Percentiles rank a stretch among this genome's conserved stretches.
Evolutionary conservation across 441 rosid genomes (phyloP).

Genomic region (Francoa sonchifolia): DNA sequence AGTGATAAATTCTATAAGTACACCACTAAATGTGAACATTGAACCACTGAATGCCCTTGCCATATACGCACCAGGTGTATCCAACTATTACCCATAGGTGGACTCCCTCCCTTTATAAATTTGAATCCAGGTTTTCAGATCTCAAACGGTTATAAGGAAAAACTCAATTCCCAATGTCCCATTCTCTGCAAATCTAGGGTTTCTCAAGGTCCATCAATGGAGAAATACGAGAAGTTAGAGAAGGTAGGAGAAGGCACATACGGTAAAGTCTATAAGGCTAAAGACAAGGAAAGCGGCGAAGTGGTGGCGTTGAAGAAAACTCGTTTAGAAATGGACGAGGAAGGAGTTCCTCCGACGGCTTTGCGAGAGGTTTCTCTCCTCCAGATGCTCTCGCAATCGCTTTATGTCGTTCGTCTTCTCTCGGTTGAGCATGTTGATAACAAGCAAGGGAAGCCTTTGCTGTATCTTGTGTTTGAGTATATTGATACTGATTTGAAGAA

Average conservation of each 20-base stretch:
- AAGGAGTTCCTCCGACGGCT: slow-evolving; percentile 91
- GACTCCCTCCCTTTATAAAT: too few relatives aligned
- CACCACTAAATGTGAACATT: too few relatives aligned
- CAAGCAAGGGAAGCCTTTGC: slow-evolving; percentile 38
- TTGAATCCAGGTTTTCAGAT: too few relatives aligned
- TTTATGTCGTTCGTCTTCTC: slow-evolving; percentile 85
- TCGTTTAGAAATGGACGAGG: slow-evolving; percentile 90
- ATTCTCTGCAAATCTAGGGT: too few relatives aligned
- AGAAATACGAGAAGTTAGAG: slow-evolving; percentile 87
- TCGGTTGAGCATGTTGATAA: slow-evolving; percentile 70
- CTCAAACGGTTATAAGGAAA: too few relatives aligned
- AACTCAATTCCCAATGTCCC: too few relatives aligned
- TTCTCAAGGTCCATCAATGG: slow-evolving; percentile 34
- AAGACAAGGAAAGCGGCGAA: slow-evolving; percentile 62
- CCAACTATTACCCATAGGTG: too few relatives aligned
- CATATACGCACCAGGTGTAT: too few relatives aligned
- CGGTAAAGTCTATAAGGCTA: slow-evolving; percentile 92
- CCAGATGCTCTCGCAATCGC: slow-evolving; percentile 85
- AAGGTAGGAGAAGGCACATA: slow-evolving; percentile 93
- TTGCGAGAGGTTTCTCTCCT: slow-evolving; percentile 92
- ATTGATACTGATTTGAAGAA: slow-evolving; percentile 93
- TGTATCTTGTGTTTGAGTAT: slow-evolving; percentile 80
- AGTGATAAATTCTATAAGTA: too few relatives aligned
- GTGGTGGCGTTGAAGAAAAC: slow-evolving; percentile 85
- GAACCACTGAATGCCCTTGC: too few relatives aligned